phyloP scores from a whole-genome alignment of 2,329 filamentous ascomycete species.

The Cladobotryum protrusum region DNA sequence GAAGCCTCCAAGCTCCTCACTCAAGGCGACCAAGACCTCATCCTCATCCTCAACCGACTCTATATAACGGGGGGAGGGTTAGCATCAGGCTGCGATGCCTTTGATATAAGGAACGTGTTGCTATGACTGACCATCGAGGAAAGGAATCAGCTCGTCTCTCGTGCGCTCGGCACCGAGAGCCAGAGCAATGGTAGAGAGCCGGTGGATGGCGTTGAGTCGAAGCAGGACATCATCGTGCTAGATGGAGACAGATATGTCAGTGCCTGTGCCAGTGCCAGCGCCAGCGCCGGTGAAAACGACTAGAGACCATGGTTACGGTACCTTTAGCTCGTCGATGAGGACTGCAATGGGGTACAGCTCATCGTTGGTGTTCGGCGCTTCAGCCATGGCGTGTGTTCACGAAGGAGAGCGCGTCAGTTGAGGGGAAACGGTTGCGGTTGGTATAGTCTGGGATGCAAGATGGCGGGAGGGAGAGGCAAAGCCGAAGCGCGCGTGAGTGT shows the following conservation, averaged over 20 bases:
- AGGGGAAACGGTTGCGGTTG: neutral
- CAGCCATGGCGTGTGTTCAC: slow-evolving; percentile 65
- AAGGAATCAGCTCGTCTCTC: slow-evolving; percentile 96
- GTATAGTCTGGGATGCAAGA: slow-evolving; percentile 9
- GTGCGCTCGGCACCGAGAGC: slow-evolving; percentile 94
- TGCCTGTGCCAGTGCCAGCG: too few relatives aligned
- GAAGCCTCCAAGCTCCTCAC: slow-evolving; percentile 93
- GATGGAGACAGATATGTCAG: slow-evolving; percentile 19
- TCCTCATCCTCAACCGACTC: slow-evolving; percentile 99
- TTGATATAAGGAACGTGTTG: slow-evolving; percentile 7
- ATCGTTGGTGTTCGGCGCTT: slow-evolving; percentile 85
- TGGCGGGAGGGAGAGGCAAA: slow-evolving; percentile 6
- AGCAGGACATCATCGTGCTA: slow-evolving; percentile 98
- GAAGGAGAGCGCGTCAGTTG: slow-evolving; percentile 25
- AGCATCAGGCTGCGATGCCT: neutral
- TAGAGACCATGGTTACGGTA: slow-evolving; percentile 41
- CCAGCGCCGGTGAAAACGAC: neutral
- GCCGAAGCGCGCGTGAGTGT: slow-evolving; percentile 19
- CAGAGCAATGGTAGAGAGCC: slow-evolving; percentile 95
- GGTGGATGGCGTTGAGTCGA: slow-evolving; percentile 96
- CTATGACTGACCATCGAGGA: slow-evolving; percentile 78
- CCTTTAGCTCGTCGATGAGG: slow-evolving; percentile 99
- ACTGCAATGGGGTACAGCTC: slow-evolving; percentile 99
- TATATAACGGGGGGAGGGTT: slow-evolving; percentile 32
- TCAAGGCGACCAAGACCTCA: slow-evolving; percentile 92